phyloP scores from a whole-genome alignment of 2,329 filamentous ascomycete genomes.

The Neospermospora avenae region DNA sequence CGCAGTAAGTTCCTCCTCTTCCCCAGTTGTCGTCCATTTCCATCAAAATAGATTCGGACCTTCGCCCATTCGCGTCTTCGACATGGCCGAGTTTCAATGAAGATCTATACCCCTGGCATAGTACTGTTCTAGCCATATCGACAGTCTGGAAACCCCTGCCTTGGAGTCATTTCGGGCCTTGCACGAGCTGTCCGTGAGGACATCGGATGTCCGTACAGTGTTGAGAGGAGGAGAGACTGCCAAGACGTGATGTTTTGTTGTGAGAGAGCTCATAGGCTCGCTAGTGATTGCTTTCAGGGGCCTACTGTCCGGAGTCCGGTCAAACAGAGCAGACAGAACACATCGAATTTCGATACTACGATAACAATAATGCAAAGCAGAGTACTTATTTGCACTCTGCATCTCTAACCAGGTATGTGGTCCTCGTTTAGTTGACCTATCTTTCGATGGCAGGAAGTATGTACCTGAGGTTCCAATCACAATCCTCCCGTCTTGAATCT shows the following conservation, averaged over 20 bases:
- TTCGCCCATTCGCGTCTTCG: constrained; percentile 2
- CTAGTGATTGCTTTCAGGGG: background rate
- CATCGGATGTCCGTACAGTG: constrained; percentile 3
- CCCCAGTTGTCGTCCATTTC: background rate
- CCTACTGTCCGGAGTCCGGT: constrained; percentile 2
- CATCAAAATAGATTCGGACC: constrained; percentile 4
- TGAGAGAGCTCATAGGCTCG: background rate
- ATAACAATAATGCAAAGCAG: background rate
- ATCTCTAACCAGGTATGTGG: background rate
- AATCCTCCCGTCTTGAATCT: background rate
- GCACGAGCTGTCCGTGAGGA: background rate
- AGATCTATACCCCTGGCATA: background rate
- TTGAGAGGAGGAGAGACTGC: background rate
- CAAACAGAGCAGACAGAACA: background rate
- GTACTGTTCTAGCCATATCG: background rate
- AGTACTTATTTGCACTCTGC: background rate
- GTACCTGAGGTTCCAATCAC: background rate
- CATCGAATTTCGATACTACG: background rate
- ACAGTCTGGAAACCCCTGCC: background rate
- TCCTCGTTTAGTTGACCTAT: background rate
- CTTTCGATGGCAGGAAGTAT: background rate
- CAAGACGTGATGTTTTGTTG: background rate
- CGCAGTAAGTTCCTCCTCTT: background rate
- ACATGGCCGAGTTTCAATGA: background rate
- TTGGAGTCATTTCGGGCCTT: background rate